These are phyloP conservation scores for Komagataella pseudopastoris DNA, from an alignment of 805 yeast genomes.

Conservation along the genomic window DNA sequence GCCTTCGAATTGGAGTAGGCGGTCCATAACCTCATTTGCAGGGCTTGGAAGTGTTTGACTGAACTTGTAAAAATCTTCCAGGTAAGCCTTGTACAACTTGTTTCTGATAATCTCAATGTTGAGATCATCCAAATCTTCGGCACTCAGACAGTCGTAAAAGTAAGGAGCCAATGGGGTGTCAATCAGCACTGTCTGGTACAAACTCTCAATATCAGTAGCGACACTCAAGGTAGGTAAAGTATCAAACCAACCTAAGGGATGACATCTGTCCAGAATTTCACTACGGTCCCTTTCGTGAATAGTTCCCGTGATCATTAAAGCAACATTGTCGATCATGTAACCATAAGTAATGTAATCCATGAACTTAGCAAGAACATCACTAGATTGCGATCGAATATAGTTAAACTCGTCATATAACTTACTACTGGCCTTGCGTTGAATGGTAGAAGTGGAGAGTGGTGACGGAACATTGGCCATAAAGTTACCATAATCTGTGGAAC, in stretches of 20 bases:
- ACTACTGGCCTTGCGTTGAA: slow-evolving; percentile 65
- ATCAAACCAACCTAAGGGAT: slow-evolving; percentile 98
- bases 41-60: slow-evolving; percentile 50
- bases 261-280: slow-evolving; percentile 83
- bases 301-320: slow-evolving; percentile 92
- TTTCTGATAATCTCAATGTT: slow-evolving; percentile 93
- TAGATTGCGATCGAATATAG: slow-evolving; percentile 73
- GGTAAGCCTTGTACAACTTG: slow-evolving; percentile 80
- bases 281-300: slow-evolving; percentile 85
- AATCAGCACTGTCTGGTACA: slow-evolving; percentile 82
- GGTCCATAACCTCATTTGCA: slow-evolving; percentile 67
- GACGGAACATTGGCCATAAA: slow-evolving; percentile 74
- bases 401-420: slow-evolving; percentile 76
- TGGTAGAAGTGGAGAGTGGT: slow-evolving; percentile 74
- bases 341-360: slow-evolving; percentile 91
- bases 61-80: slow-evolving; percentile 74
- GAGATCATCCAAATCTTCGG: slow-evolving; percentile 84
- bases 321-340: slow-evolving; percentile 96
- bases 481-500: slow-evolving; percentile 93
- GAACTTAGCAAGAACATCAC: slow-evolving; percentile 66
- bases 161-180: slow-evolving; percentile 98
- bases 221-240: slow-evolving; percentile 90
- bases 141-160: slow-evolving; percentile 78
- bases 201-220: slow-evolving; percentile 89
- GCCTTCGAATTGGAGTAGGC: slow-evolving; percentile 78